These are phyloP conservation scores for Malassezia nana DNA, from an alignment of 1,284 basidiomycete species.

Conservation along the genomic window DNA sequence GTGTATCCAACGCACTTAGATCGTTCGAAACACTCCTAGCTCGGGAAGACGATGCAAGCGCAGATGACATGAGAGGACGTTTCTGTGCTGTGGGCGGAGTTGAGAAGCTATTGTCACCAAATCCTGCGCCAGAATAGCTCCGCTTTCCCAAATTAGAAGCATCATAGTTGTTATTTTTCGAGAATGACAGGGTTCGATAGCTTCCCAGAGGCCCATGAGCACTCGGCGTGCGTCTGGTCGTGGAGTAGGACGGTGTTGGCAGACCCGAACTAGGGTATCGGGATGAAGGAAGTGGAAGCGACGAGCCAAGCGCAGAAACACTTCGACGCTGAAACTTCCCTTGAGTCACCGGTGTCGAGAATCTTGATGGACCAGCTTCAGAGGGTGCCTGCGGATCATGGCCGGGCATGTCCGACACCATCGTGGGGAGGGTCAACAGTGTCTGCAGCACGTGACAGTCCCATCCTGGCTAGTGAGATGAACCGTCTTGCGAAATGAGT, in stretches of 20 bases:
- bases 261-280: background rate
- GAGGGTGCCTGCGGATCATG: background rate
- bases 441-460: background rate
- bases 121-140: background rate
- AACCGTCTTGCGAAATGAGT: background rate
- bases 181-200: constrained; percentile 7
- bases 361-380: background rate
- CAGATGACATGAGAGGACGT: constrained; percentile 21
- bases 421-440: background rate
- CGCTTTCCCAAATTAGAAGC: constrained; percentile 7
- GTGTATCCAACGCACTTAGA: constrained; percentile 15
- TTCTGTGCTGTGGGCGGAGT: constrained; percentile 14
- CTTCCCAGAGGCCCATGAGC: constrained; percentile 11
- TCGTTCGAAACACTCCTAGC: constrained; percentile 11
- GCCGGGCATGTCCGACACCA: background rate
- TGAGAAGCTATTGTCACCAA: constrained; percentile 7
- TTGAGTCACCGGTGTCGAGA: background rate
- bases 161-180: background rate
- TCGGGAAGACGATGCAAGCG: constrained; percentile 22
- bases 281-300: constrained; percentile 8
- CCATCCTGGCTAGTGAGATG: background rate
- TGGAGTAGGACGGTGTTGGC: background rate
- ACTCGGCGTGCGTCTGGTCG: background rate
- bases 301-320: constrained; percentile 2
- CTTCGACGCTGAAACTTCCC: constrained; percentile 5